Evolutionary conservation across 129 eudicot species (phyloP), one percentile per base, ranked within the genome.

Genomic region (Cynara cardunculus): DNA sequence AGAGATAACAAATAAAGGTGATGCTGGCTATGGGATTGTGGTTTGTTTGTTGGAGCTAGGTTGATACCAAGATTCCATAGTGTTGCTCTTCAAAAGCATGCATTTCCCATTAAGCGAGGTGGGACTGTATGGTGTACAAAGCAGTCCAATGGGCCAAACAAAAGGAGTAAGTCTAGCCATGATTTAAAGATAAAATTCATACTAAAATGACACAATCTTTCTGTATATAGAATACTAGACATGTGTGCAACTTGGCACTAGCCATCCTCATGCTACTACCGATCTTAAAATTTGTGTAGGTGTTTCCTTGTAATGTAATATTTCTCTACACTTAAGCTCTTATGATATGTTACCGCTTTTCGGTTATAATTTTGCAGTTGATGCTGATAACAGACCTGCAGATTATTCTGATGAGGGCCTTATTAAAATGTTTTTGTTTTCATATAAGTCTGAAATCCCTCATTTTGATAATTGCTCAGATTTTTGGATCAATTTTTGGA

Each of bases 401-500:
- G 22, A 72, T 35, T 10, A 7, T 39, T 25, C 61, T 21, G 31
- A 72, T 72, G 61, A 37, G 59, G 28, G 61, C 18, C 19, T 37
- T 18, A 9, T 24, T 5, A 44, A 14, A 73, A 24, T 73, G 31
- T 46, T 25, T 1, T 35, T 34, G 66, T 27, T 75, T 8, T 75
- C 32, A 7, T 53, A 35, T 4, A 77, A 66, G 24, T 56, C 65
- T 56, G 24, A 56, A 14, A 18, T 56, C 24, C 24, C 65, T 56
- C 65, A 14, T 32, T 31, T 67, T 28, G 78, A 59, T 73, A 25
- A 76, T 34, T 83, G 25, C 26, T 74, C 88, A 95, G 99, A 95
- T 95, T 19, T 86, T 92, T 69, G 99, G 99, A 72, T 95, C 99
- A 21, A 80, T 95, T 35, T 90, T 95, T 49, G 99, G 97, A 76